These are phyloP conservation scores for Xylaria telfairii DNA, from an alignment of 495 filamentous ascomycete genomes.

Conservation along the genomic window DNA sequence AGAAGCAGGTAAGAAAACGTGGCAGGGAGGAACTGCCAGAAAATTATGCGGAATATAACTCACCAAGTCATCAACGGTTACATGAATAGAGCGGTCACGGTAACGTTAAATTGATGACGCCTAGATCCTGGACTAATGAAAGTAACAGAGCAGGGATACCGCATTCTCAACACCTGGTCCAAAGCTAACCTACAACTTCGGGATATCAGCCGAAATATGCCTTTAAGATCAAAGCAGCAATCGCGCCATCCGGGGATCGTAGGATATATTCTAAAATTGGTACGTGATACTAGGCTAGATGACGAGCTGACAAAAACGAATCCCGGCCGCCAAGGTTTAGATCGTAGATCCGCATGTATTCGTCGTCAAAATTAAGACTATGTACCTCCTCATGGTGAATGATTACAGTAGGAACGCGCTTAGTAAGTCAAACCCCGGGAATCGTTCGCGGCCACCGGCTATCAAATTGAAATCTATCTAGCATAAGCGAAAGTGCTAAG, in stretches of 20 bases:
- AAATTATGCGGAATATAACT: neutral
- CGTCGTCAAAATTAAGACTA: constrained; percentile 9
- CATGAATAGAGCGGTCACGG: neutral
- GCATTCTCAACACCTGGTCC: neutral
- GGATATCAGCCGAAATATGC: constrained; percentile 8
- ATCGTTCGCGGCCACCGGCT: neutral
- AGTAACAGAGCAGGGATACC: neutral
- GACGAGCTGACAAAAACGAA: neutral
- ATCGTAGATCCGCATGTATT: neutral
- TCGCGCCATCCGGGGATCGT: constrained; percentile 13
- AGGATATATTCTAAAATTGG: neutral
- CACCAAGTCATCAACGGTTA: neutral
- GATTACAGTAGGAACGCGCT: neutral
- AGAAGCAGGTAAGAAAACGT: neutral
- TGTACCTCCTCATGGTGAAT: constrained; percentile 3
- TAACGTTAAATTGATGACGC: neutral
- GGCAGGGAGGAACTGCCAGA: neutral
- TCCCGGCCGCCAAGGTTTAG: neutral
- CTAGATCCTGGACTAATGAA: neutral
- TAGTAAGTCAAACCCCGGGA: constrained; percentile 2
- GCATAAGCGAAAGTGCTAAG: neutral
- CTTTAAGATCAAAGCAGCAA: neutral
- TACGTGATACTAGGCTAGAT: neutral
- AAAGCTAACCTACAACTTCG: constrained; percentile 3
- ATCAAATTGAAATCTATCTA: neutral